phyloP scores from a whole-genome alignment of 2,329 filamentous ascomycete genomes.

The Alternaria dauci region DNA sequence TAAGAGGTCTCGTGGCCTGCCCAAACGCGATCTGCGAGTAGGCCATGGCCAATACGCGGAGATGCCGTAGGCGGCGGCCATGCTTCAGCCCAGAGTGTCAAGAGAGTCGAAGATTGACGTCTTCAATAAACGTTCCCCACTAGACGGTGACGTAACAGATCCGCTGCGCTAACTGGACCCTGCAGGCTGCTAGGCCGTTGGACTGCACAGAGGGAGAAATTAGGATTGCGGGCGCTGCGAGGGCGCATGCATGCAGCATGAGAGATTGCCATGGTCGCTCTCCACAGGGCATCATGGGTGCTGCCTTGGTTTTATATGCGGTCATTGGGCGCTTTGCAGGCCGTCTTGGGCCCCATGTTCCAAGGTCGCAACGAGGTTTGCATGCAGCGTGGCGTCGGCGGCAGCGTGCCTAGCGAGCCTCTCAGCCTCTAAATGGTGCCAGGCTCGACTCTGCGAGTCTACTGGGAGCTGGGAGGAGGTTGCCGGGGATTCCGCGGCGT shows the following conservation, averaged over 20 bases:
- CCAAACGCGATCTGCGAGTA: conserved; percentile 23
- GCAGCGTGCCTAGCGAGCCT: conserved; percentile 22
- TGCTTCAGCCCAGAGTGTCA: conserved; percentile 26
- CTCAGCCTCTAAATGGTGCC: conserved; percentile 22
- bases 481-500: conserved; percentile 29
- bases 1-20: conserved; percentile 25
- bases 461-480: conserved; percentile 19
- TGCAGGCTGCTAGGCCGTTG: conserved; percentile 25
- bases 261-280: conserved; percentile 7
- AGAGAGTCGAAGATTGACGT: conserved; percentile 22
- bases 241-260: conserved; percentile 7
- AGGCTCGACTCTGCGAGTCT: conserved; percentile 13
- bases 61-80: conserved; percentile 28
- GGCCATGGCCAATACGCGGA: conserved; percentile 4
- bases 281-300: neutral
- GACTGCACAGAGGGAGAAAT: conserved; percentile 14
- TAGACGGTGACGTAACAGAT: conserved; percentile 32
- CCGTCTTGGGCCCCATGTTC: conserved; percentile 14
- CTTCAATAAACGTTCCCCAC: conserved; percentile 10
- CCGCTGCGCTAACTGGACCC: conserved; percentile 20
- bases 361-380: conserved; percentile 17
- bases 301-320: conserved; percentile 8
- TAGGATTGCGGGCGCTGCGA: conserved; percentile 6
- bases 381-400: conserved; percentile 26
- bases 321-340: conserved; percentile 11